Evolutionary conservation across 2,329 filamentous ascomycete species (phyloP).

Genomic region (Teratosphaeria gauchensis): DNA sequence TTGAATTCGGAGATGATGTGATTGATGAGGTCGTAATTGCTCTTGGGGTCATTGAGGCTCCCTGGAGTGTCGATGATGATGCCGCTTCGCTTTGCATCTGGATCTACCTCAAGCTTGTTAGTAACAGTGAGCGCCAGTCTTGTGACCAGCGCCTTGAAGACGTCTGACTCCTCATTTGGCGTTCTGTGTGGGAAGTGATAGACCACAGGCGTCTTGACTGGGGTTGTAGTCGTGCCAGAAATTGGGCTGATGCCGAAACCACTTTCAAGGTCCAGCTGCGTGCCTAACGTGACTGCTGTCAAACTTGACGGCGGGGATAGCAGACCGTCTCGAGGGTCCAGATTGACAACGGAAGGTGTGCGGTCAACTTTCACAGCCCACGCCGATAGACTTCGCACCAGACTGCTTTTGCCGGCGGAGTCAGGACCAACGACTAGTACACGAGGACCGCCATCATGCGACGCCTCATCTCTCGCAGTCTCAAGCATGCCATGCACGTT

Average conservation of each 20-base stretch:
- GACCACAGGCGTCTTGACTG: slow-evolving; percentile 83
- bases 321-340: slow-evolving; percentile 64
- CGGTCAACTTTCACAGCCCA: slow-evolving; percentile 73
- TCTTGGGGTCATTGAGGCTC: slow-evolving; percentile 54
- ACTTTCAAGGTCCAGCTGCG: slow-evolving; percentile 77
- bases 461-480: slow-evolving; percentile 54
- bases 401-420: slow-evolving; percentile 58
- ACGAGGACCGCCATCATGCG: slow-evolving; percentile 52
- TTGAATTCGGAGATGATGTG: slow-evolving; percentile 64
- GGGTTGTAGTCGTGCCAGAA: slow-evolving; percentile 76
- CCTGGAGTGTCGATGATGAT: slow-evolving; percentile 80
- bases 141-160: slow-evolving; percentile 67
- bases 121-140: slow-evolving; percentile 70
- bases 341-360: slow-evolving; percentile 72
- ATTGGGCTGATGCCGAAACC: slow-evolving; percentile 80
- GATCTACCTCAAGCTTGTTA: slow-evolving; percentile 67
- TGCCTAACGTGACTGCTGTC: slow-evolving; percentile 77
- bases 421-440: slow-evolving; percentile 73
- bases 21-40: slow-evolving; percentile 63
- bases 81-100: slow-evolving; percentile 59
- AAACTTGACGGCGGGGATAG: slow-evolving; percentile 58
- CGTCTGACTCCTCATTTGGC: slow-evolving; percentile 57
- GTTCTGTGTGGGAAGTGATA: slow-evolving; percentile 74
- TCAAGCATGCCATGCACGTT: slow-evolving; percentile 86
- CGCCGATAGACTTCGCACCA: slow-evolving; percentile 52